A percentile compares a stretch with the other conserved stretches of the same genome.
phyloP scores from a whole-genome alignment of 805 yeast species.

The Nakazawaea molendinolei region DNA sequence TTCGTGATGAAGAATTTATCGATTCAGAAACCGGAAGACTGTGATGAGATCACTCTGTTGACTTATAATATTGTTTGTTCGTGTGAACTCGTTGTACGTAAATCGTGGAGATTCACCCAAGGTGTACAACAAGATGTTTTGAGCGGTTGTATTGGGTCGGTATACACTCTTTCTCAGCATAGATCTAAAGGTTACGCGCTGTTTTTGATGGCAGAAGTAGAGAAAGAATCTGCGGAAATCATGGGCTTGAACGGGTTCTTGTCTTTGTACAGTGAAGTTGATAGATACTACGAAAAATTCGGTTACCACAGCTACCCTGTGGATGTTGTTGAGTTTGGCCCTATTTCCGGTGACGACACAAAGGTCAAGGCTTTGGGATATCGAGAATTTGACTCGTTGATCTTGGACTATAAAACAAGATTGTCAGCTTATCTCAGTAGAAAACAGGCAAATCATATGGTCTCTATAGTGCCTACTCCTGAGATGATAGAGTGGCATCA shows the following conservation, averaged over 20 bases:
- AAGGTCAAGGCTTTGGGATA: slow-evolving; percentile 4
- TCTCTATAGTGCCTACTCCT: slow-evolving; percentile 29
- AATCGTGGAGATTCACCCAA: slow-evolving; percentile 12
- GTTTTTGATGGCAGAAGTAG: slow-evolving; percentile 34
- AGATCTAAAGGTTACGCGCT: slow-evolving; percentile 55
- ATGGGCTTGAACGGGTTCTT: slow-evolving; percentile 27
- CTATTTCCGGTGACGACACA: background rate
- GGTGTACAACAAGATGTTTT: slow-evolving; percentile 1
- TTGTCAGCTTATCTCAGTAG: slow-evolving; percentile 13
- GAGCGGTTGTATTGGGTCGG: slow-evolving; percentile 48
- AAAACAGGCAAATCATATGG: slow-evolving; percentile 15
- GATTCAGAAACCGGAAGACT: slow-evolving; percentile 3
- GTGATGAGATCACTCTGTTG: slow-evolving; percentile 2
- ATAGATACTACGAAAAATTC: slow-evolving; percentile 54
- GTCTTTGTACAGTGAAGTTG: slow-evolving; percentile 70
- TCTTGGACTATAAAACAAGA: slow-evolving; percentile 1
- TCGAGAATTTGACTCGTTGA: slow-evolving; percentile 4
- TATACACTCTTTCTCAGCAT: slow-evolving; percentile 40
- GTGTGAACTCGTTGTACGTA: slow-evolving; percentile 23
- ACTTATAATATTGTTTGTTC: slow-evolving; percentile 21
- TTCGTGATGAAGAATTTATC: slow-evolving; percentile 19
- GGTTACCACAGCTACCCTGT: slow-evolving; percentile 40
- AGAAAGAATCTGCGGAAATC: slow-evolving; percentile 16
- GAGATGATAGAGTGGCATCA: slow-evolving; percentile 38
- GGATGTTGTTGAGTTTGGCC: slow-evolving; percentile 1